phyloP scores from a whole-genome alignment of 176 grass and related monocot species.

The Avena eriantha region DNA sequence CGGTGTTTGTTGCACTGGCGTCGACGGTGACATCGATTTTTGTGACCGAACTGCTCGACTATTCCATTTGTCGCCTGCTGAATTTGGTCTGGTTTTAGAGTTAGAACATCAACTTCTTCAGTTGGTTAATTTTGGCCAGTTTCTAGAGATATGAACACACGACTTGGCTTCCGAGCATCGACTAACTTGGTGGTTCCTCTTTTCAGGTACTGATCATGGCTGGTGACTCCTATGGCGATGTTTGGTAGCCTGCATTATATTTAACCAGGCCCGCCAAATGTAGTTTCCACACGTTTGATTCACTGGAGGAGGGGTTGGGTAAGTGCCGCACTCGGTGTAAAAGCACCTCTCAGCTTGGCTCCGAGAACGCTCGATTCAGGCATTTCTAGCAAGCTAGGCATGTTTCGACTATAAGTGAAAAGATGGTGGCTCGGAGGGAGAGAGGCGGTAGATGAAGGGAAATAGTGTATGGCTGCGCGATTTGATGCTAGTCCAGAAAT shows the following conservation, averaged over 20 bases:
- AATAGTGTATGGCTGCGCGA: too few species aligned
- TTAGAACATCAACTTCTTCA: neutral
- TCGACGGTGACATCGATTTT: neutral
- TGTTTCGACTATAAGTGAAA: too few species aligned
- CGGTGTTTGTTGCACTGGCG: neutral
- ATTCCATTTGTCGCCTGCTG: neutral
- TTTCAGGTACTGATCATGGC: slow-evolving; percentile 36
- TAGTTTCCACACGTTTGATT: too few species aligned
- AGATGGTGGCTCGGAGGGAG: too few species aligned
- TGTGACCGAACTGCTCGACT: neutral
- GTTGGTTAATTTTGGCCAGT: slow-evolving; percentile 14
- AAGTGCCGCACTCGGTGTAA: too few species aligned
- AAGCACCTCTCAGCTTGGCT: too few species aligned
- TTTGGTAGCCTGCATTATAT: too few species aligned
- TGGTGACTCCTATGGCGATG: slow-evolving; percentile 21
- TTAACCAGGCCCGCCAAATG: neutral
- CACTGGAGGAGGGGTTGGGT: too few species aligned
- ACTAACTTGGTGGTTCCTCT: slow-evolving; percentile 31
- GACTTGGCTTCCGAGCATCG: neutral
- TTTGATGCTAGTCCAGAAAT: too few species aligned
- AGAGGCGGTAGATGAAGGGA: too few species aligned
- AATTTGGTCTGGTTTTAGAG: slow-evolving; percentile 33
- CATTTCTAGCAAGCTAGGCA: too few species aligned
- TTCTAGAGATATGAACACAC: neutral
- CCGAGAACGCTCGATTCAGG: too few species aligned